Percentiles rank a stretch among this genome's conserved stretches.
Evolutionary conservation across 2,329 filamentous ascomycete species (phyloP).

Genomic region (Paraphaeosphaeria sporulosa): DNA sequence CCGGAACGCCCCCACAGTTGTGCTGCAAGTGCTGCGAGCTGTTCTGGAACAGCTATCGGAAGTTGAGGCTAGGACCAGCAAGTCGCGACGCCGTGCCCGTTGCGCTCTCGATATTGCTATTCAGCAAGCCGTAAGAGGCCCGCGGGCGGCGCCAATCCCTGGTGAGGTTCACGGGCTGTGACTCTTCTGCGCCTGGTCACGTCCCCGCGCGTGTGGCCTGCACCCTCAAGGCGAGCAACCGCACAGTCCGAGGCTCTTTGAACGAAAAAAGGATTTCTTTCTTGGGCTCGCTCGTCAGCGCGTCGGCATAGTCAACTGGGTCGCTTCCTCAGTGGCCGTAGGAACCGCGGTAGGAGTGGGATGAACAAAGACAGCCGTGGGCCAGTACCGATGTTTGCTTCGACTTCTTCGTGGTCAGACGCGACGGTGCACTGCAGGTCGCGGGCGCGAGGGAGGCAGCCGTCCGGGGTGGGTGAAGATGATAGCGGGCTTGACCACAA

Average conservation of each 20-base stretch:
- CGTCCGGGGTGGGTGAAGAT: slow-evolving; percentile 3
- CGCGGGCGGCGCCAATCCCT: neutral
- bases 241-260: neutral
- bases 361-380: slow-evolving; percentile 7
- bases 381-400: slow-evolving; percentile 12
- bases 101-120: neutral
- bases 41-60: neutral
- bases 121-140: slow-evolving; percentile 4
- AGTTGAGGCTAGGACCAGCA: neutral
- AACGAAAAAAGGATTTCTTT: neutral
- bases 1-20: neutral
- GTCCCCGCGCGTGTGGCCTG: neutral
- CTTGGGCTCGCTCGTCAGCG: neutral
- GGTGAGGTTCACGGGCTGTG: neutral
- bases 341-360: slow-evolving; percentile 4
- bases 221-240: neutral
- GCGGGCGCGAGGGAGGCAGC: neutral
- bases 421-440: slow-evolving; percentile 15
- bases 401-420: neutral
- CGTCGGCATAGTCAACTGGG: slow-evolving; percentile 6
- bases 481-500: slow-evolving; percentile 2
- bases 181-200: slow-evolving; percentile 2
- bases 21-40: neutral
- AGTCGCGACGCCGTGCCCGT: neutral
- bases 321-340: slow-evolving; percentile 3